phyloP scores from a whole-genome alignment of 352 stramenopile species.

The Phytopythium vexans region DNA sequence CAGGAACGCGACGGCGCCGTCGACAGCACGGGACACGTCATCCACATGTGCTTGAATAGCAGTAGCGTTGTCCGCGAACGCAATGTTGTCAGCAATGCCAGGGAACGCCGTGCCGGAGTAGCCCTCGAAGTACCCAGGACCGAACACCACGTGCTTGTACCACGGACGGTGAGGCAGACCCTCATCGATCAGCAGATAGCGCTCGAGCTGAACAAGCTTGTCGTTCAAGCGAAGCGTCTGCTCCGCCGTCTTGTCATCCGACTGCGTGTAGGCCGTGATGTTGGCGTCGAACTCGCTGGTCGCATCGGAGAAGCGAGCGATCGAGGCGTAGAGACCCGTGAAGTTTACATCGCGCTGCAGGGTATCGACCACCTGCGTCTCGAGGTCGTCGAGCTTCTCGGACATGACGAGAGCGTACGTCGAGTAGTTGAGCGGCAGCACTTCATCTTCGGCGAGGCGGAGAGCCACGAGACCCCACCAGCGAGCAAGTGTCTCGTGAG shows the following conservation, averaged over 20 bases:
- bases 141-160: conserved; percentile 48
- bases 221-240: conserved; percentile 22
- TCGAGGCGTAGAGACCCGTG: conserved; percentile 28
- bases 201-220: conserved; percentile 30
- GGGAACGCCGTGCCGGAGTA: conserved; percentile 40
- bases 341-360: conserved; percentile 28
- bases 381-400: conserved; percentile 15
- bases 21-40: conserved; percentile 29
- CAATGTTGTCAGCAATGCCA: conserved; percentile 37
- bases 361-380: conserved; percentile 1
- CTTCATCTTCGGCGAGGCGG: conserved; percentile 27
- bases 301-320: conserved; percentile 33
- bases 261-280: conserved; percentile 4
- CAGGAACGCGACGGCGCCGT: conserved; percentile 27
- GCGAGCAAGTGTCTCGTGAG: conserved; percentile 24
- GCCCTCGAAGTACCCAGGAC: conserved; percentile 36
- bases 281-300: conserved; percentile 24
- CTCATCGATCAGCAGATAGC: conserved; percentile 21
- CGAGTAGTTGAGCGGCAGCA: conserved; percentile 32
- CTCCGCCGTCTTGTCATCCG: background rate
- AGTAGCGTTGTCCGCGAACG: conserved; percentile 27
- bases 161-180: conserved; percentile 35
- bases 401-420: conserved; percentile 26
- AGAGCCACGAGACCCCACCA: conserved; percentile 41
- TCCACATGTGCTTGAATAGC: conserved; percentile 35